Base-by-base conservation (phyloP, 257 asterid species). In the Primulina huaijiensis region DNA sequence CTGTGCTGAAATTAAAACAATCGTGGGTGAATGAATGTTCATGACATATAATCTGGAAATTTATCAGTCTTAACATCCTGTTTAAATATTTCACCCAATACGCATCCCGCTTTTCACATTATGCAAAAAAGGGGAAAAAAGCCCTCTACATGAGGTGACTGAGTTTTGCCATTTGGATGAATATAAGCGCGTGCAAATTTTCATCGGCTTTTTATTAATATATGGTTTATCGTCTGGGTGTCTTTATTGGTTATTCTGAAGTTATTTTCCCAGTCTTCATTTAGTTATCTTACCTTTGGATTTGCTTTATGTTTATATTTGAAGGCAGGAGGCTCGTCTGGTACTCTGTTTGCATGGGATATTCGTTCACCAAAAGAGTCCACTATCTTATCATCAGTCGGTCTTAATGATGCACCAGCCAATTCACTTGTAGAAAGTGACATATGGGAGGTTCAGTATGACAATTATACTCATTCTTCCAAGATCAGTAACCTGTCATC, bases 291-390 rank as follows among this genome's bases (percentile, higher is more conserved):
- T n/a, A 20, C 33, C 38, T 60, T 53, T 37, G 7, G 57, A 62
- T 71, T 69, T 75, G 68, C 64, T 68, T 66, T 65, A 21, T 75
- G 27, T 67, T 70, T 67, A 52, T 69, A 35, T 70, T 58, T 72
- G 70, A 87, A 92, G 98, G 97, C 97, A 81, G 98, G 98, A 86
- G 98, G 98, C 79, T 90, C 98, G 64, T 79, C 88, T 60, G 97
- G 98, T 76, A 85, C 84, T 55, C 87, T 92, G 62, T 92, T 92
- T 86, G 96, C 96, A 73, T 92, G 98, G 98, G 98, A 92, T 72
- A 88, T 80, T 64, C 97, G 98, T 64, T 79, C 82, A 81, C 97
- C 90, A 62, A 83, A 87, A 58, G 87, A 90, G 75, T 86, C 96
- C 29, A 67, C 86, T 78, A 52, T 87, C 59, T 84, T 92, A 63